Conservation (phyloP, 169 alveolate genomes). For the Cryptosporidium ryanae region DNA sequence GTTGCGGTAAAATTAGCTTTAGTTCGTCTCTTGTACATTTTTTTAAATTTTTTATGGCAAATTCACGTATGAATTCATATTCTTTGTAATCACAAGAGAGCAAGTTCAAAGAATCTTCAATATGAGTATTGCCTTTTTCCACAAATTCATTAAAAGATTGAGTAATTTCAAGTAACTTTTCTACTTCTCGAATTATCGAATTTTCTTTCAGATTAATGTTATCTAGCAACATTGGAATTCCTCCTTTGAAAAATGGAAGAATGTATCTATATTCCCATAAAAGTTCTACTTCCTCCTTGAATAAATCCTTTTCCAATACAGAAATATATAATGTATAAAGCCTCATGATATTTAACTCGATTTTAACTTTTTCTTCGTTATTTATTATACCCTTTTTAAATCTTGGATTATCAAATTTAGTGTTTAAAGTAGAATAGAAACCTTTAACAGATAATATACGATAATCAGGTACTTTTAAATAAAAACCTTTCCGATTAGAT, state of each 20-base stretch:
- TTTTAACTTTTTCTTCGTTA: not conserved
- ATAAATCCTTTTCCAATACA: not conserved
- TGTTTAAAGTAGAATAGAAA: not conserved
- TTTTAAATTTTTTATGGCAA: constrained; percentile 84
- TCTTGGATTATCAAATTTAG: not conserved
- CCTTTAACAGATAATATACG: no score
- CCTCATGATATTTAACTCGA: not conserved
- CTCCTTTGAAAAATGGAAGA: constrained; percentile 10
- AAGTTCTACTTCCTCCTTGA: constrained; percentile 6
- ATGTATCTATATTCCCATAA: constrained; percentile 37
- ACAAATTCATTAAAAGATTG: not conserved
- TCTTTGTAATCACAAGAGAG: constrained; percentile 76
- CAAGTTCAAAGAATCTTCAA: constrained; percentile 60
- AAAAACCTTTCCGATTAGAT: no score
- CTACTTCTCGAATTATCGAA: constrained; percentile 18
- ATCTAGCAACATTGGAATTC: constrained; percentile 41
- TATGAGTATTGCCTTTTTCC: not conserved
- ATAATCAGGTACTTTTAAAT: no score
- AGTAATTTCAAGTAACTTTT: not conserved
- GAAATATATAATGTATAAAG: constrained; percentile 3
- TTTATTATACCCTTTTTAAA: not conserved
- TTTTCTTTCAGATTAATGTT: constrained; percentile 15
- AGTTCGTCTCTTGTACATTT: constrained; percentile 64
- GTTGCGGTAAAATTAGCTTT: constrained; percentile 69
- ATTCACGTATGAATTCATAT: constrained; percentile 83